A percentile compares a stretch with the other conserved stretches of the same genome.
Conservation (phyloP, 257 asterid species). For the Coffea eugenioides region DNA sequence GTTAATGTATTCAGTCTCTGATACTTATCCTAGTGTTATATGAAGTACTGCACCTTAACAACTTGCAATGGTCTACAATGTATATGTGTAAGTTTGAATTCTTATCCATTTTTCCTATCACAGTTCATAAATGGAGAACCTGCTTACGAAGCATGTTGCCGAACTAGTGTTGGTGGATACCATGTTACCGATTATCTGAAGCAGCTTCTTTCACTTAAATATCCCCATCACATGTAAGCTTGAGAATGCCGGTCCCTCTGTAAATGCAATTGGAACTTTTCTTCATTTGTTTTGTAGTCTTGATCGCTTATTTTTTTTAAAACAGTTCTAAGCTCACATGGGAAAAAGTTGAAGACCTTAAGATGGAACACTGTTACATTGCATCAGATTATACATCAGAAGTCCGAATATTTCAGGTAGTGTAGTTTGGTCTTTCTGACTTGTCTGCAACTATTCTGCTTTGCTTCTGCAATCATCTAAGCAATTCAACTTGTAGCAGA, state of each 20-base stretch:
- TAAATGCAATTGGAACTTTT: slow-evolving; percentile 12
- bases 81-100: background rate
- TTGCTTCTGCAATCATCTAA: slow-evolving; percentile 17
- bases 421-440: background rate
- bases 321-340: slow-evolving; percentile 82
- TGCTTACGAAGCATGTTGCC: slow-evolving; percentile 85
- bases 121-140: slow-evolving; percentile 97
- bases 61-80: background rate
- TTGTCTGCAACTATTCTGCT: slow-evolving; percentile 19
- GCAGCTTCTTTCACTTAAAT: slow-evolving; percentile 97
- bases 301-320: slow-evolving; percentile 22
- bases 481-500: slow-evolving; percentile 35
- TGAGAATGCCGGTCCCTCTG: slow-evolving; percentile 14
- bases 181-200: slow-evolving; percentile 89
- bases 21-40: background rate
- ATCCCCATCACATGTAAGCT: slow-evolving; percentile 94
- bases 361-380: slow-evolving; percentile 94
- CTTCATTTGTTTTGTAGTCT: slow-evolving; percentile 20
- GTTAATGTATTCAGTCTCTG: background rate
- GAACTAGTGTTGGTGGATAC: slow-evolving; percentile 96
- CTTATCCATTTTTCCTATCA: slow-evolving; percentile 19
- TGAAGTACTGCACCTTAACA: background rate
- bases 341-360: slow-evolving; percentile 98
- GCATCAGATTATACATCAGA: slow-evolving; percentile 77
- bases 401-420: slow-evolving; percentile 81